Percentiles rank a stretch among this genome's conserved stretches.
Conservation (phyloP, 1,284 basidiomycete species). For the Irpex rosettiformis region DNA sequence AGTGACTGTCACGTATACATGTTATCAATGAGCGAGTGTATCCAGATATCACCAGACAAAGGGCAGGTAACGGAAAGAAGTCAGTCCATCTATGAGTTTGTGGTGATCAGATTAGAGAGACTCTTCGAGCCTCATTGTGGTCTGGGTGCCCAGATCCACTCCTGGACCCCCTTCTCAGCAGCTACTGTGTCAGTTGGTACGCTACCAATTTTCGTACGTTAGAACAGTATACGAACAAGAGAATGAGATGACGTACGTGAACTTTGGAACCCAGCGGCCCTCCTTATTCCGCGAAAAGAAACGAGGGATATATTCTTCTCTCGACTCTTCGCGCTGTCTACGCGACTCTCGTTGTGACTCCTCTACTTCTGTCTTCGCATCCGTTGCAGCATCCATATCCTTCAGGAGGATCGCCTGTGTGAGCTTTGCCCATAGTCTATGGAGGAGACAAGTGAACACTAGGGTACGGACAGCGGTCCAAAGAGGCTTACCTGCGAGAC, state of each 20-base stretch:
- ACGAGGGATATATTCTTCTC: slow-evolving; percentile 62
- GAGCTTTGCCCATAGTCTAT: slow-evolving; percentile 80
- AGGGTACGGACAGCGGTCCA: neutral
- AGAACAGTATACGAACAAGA: neutral
- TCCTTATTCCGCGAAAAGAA: slow-evolving; percentile 78
- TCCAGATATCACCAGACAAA: neutral
- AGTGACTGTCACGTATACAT: neutral
- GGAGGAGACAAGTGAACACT: neutral
- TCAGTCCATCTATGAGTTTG: neutral
- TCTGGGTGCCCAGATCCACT: slow-evolving; percentile 54
- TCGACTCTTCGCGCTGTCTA: slow-evolving; percentile 73
- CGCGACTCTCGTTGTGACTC: slow-evolving; percentile 87
- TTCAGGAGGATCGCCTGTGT: slow-evolving; percentile 85
- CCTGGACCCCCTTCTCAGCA: slow-evolving; percentile 55
- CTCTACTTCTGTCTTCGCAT: slow-evolving; percentile 88
- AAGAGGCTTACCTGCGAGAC: slow-evolving; percentile 63
- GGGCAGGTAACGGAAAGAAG: neutral
- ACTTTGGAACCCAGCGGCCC: slow-evolving; percentile 78
- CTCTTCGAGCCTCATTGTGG: neutral
- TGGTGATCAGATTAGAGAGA: neutral
- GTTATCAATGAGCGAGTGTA: neutral
- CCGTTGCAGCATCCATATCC: slow-evolving; percentile 94
- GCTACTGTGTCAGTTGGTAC: slow-evolving; percentile 65
- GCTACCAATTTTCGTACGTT: slow-evolving; percentile 34
- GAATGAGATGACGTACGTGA: slow-evolving; percentile 46